Percentiles rank a stretch among this genome's conserved stretches.
These are phyloP conservation scores for Cadophora luteo-olivacea DNA, from an alignment of 2,329 filamentous ascomycete species.

Conservation along the genomic window DNA sequence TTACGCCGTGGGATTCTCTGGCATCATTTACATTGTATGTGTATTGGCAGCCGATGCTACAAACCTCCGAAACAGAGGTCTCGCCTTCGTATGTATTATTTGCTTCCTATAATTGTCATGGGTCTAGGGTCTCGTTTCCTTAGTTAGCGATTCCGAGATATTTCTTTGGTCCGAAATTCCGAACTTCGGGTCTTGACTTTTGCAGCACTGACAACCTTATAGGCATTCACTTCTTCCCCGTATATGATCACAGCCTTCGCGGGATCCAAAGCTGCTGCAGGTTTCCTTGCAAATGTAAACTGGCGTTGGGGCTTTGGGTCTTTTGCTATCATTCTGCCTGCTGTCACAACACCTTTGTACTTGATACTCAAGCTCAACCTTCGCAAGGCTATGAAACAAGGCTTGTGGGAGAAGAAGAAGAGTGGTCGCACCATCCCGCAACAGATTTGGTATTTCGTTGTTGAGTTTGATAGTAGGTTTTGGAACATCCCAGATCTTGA, in stretches of 20 bases:
- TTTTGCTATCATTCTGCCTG: slow-evolving; percentile 68
- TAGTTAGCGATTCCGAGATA: no score
- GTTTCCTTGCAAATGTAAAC: slow-evolving; percentile 57
- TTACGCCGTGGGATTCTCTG: slow-evolving; percentile 67
- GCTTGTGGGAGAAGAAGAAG: slow-evolving; percentile 31
- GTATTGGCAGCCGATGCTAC: slow-evolving; percentile 73
- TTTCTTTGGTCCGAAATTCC: no score
- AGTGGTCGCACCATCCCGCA: slow-evolving; percentile 35
- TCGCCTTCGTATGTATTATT: slow-evolving; percentile 45
- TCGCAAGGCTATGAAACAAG: slow-evolving; percentile 32
- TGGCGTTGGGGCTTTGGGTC: slow-evolving; percentile 73
- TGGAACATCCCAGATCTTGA: background rate
- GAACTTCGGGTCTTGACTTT: no score
- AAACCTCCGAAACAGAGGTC: slow-evolving; percentile 65
- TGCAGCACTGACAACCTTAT: slow-evolving; percentile 37
- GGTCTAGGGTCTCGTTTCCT: no score
- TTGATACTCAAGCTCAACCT: slow-evolving; percentile 47
- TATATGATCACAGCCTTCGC: slow-evolving; percentile 71
- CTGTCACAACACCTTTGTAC: slow-evolving; percentile 65
- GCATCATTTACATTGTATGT: slow-evolving; percentile 65
- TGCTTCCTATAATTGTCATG: no score
- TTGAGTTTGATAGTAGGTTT: slow-evolving; percentile 45
- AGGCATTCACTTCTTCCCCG: slow-evolving; percentile 62
- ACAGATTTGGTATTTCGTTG: slow-evolving; percentile 46
- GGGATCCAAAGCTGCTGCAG: slow-evolving; percentile 61